Percentiles rank a stretch among this genome's conserved stretches.
phyloP scores from a whole-genome alignment of 1,284 basidiomycete species.

The Trametes hirsuta region DNA sequence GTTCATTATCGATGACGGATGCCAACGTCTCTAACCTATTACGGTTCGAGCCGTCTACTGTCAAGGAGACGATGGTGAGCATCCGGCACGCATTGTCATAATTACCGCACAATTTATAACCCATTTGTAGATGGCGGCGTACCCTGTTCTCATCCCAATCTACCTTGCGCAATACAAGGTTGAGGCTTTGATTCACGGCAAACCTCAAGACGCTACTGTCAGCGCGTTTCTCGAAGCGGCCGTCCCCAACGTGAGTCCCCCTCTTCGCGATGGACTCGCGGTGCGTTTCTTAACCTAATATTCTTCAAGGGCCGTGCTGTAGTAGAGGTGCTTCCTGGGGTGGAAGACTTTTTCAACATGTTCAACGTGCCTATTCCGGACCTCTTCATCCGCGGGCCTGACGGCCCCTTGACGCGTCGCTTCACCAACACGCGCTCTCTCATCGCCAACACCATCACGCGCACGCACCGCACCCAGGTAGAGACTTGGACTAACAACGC shows the following conservation, averaged over 20 bases:
- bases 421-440: conserved; percentile 11
- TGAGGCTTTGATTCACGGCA: not conserved
- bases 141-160: conserved; percentile 46
- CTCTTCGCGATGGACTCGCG: not conserved
- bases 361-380: not conserved
- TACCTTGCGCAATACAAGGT: conserved; percentile 41
- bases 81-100: not conserved
- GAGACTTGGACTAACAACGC: conserved; percentile 8
- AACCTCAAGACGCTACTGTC: conserved; percentile 18
- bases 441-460: not conserved
- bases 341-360: not conserved
- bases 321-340: conserved; percentile 1
- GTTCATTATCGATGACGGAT: conserved; percentile 18
- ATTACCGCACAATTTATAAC: too few relatives aligned
- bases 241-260: conserved; percentile 30
- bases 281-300: not conserved
- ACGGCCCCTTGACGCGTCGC: not conserved
- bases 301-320: conserved; percentile 7
- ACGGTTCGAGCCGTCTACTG: conserved; percentile 38
- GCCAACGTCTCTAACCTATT: conserved; percentile 19
- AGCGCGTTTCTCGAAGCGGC: conserved; percentile 41
- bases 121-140: conserved; percentile 39
- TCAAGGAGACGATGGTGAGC: conserved; percentile 38
- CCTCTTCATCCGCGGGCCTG: conserved; percentile 4
- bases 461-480: conserved; percentile 3